These are phyloP conservation scores for Erysimum cheiranthoides DNA, from an alignment of 345 rosid species.

Conservation along the genomic window DNA sequence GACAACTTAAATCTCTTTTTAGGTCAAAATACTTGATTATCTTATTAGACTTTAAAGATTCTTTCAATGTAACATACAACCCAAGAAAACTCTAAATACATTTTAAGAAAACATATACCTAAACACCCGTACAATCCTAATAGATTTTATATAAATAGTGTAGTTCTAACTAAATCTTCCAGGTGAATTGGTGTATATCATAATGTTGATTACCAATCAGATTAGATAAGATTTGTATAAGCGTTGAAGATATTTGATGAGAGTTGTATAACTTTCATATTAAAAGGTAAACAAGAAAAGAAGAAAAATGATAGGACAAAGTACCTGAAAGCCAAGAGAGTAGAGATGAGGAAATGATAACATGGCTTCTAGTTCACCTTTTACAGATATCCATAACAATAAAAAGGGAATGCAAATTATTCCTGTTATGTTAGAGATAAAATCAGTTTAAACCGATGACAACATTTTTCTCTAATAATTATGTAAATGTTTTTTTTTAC, in stretches of 20 bases:
- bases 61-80: too few relatives aligned
- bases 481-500: background rate
- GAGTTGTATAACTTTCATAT: background rate
- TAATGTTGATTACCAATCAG: background rate
- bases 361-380: slow-evolving; percentile 60
- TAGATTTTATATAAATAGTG: too few relatives aligned
- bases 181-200: background rate
- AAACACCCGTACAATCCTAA: too few relatives aligned
- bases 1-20: too few relatives aligned
- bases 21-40: too few relatives aligned
- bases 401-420: slow-evolving; percentile 30
- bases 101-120: too few relatives aligned
- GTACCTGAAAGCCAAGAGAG: slow-evolving; percentile 67
- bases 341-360: slow-evolving; percentile 60
- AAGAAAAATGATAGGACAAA: background rate
- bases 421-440: slow-evolving; percentile 7
- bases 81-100: too few relatives aligned
- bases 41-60: too few relatives aligned
- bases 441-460: background rate
- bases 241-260: background rate
- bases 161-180: too few relatives aligned
- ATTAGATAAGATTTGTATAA: background rate
- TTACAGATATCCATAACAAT: slow-evolving; percentile 62
- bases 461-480: background rate
- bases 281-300: background rate